These are phyloP conservation scores for Delitschia confertaspora DNA, from an alignment of 495 filamentous ascomycete species.

Conservation along the genomic window DNA sequence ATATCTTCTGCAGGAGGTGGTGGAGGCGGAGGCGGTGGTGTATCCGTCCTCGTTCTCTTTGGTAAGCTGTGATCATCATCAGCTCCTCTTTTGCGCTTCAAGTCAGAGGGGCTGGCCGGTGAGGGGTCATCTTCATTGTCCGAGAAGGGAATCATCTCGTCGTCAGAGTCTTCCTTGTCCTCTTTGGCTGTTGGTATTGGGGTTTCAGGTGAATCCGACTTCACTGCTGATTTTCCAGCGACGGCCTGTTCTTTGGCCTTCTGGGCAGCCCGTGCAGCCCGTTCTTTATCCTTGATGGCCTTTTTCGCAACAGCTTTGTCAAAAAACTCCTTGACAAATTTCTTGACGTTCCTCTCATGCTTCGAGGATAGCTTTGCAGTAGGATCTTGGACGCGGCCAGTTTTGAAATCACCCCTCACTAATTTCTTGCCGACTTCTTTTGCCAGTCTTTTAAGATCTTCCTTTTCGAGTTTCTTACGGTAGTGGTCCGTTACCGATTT, in stretches of 20 bases:
- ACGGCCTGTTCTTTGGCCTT: slow-evolving; percentile 31
- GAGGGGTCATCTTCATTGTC: slow-evolving; percentile 44
- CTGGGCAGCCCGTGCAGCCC: slow-evolving; percentile 46
- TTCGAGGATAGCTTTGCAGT: slow-evolving; percentile 61
- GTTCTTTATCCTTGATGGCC: slow-evolving; percentile 56
- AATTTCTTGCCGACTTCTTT: slow-evolving; percentile 83
- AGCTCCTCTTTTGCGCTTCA: slow-evolving; percentile 56
- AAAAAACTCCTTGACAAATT: slow-evolving; percentile 73
- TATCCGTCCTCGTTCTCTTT: slow-evolving; percentile 33
- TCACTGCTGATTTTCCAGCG: not conserved
- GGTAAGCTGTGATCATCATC: slow-evolving; percentile 32
- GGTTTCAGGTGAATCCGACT: slow-evolving; percentile 1
- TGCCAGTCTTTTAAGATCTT: slow-evolving; percentile 77
- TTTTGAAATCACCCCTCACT: slow-evolving; percentile 81
- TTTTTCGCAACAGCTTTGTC: slow-evolving; percentile 75
- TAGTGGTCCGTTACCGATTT: slow-evolving; percentile 81
- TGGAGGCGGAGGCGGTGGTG: slow-evolving; percentile 41
- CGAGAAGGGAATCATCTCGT: slow-evolving; percentile 42
- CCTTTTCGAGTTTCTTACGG: slow-evolving; percentile 70
- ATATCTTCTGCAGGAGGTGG: slow-evolving; percentile 31
- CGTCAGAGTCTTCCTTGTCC: slow-evolving; percentile 30
- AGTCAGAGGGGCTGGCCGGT: slow-evolving; percentile 36
- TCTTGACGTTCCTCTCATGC: slow-evolving; percentile 72
- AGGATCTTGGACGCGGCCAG: slow-evolving; percentile 72
- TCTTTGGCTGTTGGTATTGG: slow-evolving; percentile 19